These are phyloP conservation scores for Carpinus fangiana DNA, from an alignment of 306 rosid species.

Conservation along the genomic window DNA sequence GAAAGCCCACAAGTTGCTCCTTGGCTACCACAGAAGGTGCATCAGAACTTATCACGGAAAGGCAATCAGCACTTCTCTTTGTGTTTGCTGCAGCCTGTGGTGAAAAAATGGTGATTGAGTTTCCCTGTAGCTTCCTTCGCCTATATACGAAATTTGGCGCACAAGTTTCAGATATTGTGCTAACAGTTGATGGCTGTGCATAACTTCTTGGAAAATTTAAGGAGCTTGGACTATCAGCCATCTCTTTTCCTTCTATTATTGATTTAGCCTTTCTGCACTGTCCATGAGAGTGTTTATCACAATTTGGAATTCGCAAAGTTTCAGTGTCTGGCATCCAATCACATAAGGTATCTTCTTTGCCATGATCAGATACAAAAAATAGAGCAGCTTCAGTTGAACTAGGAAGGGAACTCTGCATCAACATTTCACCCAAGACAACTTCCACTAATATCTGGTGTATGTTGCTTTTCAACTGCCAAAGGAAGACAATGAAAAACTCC, in stretches of 20 bases:
- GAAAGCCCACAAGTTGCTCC: conserved; percentile 45
- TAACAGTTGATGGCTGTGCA: conserved; percentile 50
- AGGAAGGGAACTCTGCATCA: conserved; percentile 49
- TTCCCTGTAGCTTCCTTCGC: conserved; percentile 59
- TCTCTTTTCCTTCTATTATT: conserved; percentile 42
- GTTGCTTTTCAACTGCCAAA: conserved; percentile 34
- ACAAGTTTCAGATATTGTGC: conserved; percentile 52
- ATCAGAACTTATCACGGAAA: conserved; percentile 53
- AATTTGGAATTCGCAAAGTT: conserved; percentile 74
- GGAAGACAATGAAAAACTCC: conserved; percentile 14
- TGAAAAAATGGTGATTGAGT: conserved; percentile 28
- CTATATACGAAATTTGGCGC: conserved; percentile 56
- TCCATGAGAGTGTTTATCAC: conserved; percentile 41
- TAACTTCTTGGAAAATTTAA: conserved; percentile 41
- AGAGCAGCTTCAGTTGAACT: conserved; percentile 59
- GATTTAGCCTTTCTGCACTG: conserved; percentile 53
- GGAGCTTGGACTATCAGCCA: conserved; percentile 40
- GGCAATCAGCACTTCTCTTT: conserved; percentile 46
- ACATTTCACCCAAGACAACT: conserved; percentile 63
- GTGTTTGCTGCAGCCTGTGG: conserved; percentile 31
- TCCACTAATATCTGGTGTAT: conserved; percentile 21
- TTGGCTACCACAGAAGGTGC: conserved; percentile 42
- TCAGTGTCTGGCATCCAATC: conserved; percentile 58
- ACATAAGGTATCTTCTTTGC: conserved; percentile 45
- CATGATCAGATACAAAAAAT: conserved; percentile 47